Base-by-base conservation (phyloP, 2,329 filamentous ascomycete species). In the Aphanocladium album region DNA sequence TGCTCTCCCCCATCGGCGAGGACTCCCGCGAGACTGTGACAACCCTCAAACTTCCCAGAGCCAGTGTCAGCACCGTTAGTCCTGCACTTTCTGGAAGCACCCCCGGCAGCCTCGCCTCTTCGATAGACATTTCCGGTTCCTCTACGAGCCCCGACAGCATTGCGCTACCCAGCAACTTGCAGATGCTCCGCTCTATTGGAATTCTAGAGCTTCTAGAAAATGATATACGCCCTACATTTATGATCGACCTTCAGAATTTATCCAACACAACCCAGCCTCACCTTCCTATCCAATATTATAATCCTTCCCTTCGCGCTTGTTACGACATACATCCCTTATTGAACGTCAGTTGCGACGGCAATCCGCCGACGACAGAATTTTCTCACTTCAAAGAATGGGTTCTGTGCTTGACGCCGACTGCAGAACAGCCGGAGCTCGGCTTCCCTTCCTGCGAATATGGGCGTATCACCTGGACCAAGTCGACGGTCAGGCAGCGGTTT, bases 181-280 rank as follows among this genome's bases (percentile, higher is more conserved):
- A 85, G 56, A 75, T 85, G 55, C 77, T 93, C 5, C 83, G 83
- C 46, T 82, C 82, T 27, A 79, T 92, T 56, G 87, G 88, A 25
- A 80, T 91, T 11, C 74, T 88, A 21, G 90, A 93, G 71, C 76
- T 93, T 43, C 73, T 95, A 45, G 89, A 93, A 68, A 83, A 89
- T 65, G 90, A 95, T 70, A 84, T 88, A 54, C 79, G 90, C 51
- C 90, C 89, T 2, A 90, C 88, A 0, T 91, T 93, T 67, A 81
- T 93, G 46, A 78, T 93, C 37, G 89, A 93, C 67, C 74, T 90
- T 55, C 77, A 78, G 8, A 84, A 88, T 67, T 72, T 78, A 1
- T 71, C 75, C n/a, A 87, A 86, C 65, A 79, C 78, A 51, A 76
- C 74, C 23, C 76, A 80, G 1, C 80, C 80, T 0, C 77, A 78